These are phyloP conservation scores for Yamadazyma siamensis DNA, from an alignment of 1,139 yeast species.

Conservation along the genomic window DNA sequence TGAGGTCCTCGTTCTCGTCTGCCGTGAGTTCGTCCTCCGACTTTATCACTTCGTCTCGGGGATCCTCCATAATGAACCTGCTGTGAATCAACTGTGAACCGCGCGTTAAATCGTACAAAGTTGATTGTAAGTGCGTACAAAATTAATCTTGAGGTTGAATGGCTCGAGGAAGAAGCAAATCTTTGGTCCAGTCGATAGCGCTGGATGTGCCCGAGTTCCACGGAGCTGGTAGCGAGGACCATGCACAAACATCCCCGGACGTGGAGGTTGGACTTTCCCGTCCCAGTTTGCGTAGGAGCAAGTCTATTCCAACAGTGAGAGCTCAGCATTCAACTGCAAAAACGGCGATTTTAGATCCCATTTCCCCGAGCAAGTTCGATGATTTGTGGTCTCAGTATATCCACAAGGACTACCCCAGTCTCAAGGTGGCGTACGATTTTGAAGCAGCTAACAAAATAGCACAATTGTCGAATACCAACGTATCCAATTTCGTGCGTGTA, in stretches of 20 bases:
- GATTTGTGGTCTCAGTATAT: constrained; percentile 29
- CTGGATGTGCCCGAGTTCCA: constrained; percentile 31
- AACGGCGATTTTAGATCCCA: constrained; percentile 25
- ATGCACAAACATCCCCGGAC: constrained; percentile 1
- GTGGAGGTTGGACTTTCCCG: not conserved
- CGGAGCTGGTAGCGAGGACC: too few species aligned
- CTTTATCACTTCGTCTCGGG: constrained; percentile 17
- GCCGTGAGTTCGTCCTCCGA: constrained; percentile 25
- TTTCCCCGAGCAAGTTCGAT: constrained; percentile 32
- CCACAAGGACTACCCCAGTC: constrained; percentile 20
- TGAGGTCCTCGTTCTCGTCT: constrained; percentile 26
- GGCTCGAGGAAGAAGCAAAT: constrained; percentile 45
- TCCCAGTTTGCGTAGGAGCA: not conserved
- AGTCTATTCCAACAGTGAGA: constrained; percentile 7
- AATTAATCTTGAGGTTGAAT: too few species aligned
- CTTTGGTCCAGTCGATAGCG: constrained; percentile 48
- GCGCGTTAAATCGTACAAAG: constrained; percentile 1
- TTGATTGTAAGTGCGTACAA: not conserved
- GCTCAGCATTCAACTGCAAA: not conserved
- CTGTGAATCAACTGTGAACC: not conserved
- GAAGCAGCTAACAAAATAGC: constrained; percentile 1
- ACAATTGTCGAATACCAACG: constrained; percentile 11
- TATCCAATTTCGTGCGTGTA: constrained; percentile 39
- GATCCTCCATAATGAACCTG: constrained; percentile 13
- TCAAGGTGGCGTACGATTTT: constrained; percentile 3